Percentiles rank a stretch among this genome's conserved stretches.
These are phyloP conservation scores for Phytopythium kandeliae DNA, from an alignment of 352 stramenopile species.

Conservation along the genomic window DNA sequence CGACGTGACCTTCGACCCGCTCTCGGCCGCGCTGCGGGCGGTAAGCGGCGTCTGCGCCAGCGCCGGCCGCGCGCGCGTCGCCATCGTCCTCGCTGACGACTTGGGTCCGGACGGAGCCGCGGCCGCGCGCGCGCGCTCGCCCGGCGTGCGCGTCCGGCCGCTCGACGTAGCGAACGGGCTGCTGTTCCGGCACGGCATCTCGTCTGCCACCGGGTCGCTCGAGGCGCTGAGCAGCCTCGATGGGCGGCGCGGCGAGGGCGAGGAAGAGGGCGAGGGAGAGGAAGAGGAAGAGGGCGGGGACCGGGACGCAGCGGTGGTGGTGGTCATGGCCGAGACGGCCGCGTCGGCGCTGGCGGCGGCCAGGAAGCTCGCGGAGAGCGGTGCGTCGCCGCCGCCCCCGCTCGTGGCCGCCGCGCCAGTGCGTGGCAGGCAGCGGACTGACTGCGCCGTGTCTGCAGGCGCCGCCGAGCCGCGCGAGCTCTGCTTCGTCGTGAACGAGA, in stretches of 20 bases:
- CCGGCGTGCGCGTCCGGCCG: not conserved
- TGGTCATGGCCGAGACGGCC: slow-evolving; percentile 20
- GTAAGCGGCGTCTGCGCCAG: slow-evolving; percentile 15
- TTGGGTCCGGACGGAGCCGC: not conserved
- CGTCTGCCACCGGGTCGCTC: slow-evolving; percentile 7
- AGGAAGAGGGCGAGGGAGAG: too few species aligned
- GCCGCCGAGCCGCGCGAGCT: slow-evolving; percentile 10
- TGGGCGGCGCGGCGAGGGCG: too few species aligned
- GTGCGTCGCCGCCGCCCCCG: too few species aligned
- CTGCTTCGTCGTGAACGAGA: slow-evolving; percentile 38
- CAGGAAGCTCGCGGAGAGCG: slow-evolving; percentile 15
- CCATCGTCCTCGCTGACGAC: slow-evolving; percentile 8
- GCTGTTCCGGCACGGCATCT: slow-evolving; percentile 32
- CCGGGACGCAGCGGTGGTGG: too few species aligned
- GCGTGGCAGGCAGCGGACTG: too few species aligned
- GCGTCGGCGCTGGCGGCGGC: slow-evolving; percentile 6
- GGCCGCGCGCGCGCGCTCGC: not conserved
- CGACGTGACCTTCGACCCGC: slow-evolving; percentile 27
- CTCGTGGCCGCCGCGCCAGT: too few species aligned
- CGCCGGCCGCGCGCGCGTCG: slow-evolving; percentile 7
- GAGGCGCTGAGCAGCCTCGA: not conserved
- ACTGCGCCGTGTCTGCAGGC: too few species aligned
- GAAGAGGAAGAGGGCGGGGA: too few species aligned
- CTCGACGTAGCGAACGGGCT: slow-evolving; percentile 14
- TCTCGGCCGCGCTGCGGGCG: slow-evolving; percentile 24